Conservation (phyloP, 179 eudicot genomes). For the Heliamphora pulchella region DNA sequence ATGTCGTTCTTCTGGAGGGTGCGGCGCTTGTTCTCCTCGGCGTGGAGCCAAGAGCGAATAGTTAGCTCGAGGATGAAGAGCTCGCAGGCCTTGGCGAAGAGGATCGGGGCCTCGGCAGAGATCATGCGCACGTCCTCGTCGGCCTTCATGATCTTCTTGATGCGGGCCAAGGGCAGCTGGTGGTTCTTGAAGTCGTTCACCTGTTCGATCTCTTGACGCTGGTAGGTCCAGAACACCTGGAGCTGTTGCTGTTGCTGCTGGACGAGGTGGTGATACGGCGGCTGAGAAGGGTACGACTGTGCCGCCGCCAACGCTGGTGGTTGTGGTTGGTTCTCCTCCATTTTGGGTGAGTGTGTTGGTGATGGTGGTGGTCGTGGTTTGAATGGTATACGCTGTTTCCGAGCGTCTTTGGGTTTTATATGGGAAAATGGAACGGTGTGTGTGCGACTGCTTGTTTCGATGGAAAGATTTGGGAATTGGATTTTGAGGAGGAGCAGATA, state of each 20-base stretch:
- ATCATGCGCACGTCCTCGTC: conserved; percentile 71
- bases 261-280: conserved; percentile 39
- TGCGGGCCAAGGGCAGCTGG: conserved; percentile 53
- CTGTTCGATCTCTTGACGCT: conserved; percentile 52
- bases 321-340: conserved; percentile 35
- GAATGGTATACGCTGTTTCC: too few relatives aligned
- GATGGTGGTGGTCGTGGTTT: background rate
- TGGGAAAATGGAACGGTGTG: too few relatives aligned
- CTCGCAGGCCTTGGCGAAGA: conserved; percentile 67
- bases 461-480: too few relatives aligned
- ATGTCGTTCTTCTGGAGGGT: conserved; percentile 66
- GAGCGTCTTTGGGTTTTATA: too few relatives aligned
- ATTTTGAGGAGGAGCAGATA: too few relatives aligned
- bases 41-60: conserved; percentile 56
- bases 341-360: background rate
- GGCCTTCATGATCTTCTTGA: conserved; percentile 71
- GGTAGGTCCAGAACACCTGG: conserved; percentile 57
- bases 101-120: conserved; percentile 59
- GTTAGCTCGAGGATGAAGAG: conserved; percentile 61
- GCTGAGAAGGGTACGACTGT: conserved; percentile 16
- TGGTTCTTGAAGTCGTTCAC: conserved; percentile 62
- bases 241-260: conserved; percentile 63
- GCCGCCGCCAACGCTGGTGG: conserved; percentile 14
- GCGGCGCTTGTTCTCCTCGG: conserved; percentile 62
- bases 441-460: too few relatives aligned